These are phyloP conservation scores for Echria macrotheca DNA, from an alignment of 495 filamentous ascomycete genomes.

Conservation along the genomic window DNA sequence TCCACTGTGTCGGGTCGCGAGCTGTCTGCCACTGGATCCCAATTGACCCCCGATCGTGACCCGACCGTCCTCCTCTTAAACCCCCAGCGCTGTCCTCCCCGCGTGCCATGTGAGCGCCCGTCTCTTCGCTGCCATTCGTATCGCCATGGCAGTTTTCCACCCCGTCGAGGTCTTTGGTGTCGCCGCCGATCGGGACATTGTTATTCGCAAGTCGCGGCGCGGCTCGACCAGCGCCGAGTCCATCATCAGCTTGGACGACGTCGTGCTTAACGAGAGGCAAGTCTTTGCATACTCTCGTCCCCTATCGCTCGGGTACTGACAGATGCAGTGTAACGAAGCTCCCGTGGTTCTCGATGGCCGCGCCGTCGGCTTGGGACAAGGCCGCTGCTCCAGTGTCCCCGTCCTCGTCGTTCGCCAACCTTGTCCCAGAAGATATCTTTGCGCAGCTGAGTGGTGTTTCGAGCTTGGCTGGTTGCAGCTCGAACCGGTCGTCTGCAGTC, in stretches of 20 bases:
- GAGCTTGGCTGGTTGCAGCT: background rate
- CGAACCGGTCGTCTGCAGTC: background rate
- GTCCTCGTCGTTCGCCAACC: background rate
- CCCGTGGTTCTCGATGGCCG: no score
- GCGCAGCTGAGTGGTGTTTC: background rate
- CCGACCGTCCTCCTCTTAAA: background rate
- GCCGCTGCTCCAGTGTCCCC: background rate
- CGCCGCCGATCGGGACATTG: slow-evolving; percentile 7
- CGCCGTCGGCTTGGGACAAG: no score
- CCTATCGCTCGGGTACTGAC: background rate
- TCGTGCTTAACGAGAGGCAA: slow-evolving; percentile 7
- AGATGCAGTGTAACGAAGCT: slow-evolving; percentile 3
- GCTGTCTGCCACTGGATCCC: background rate
- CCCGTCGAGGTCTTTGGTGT: slow-evolving; percentile 14
- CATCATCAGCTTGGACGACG: slow-evolving; percentile 5
- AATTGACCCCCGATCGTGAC: background rate
- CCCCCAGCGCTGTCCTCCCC: background rate
- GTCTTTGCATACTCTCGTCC: background rate
- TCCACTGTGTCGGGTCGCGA: background rate
- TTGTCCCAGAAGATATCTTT: background rate
- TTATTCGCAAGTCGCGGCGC: background rate
- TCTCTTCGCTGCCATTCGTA: background rate
- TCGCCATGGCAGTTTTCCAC: slow-evolving; percentile 15
- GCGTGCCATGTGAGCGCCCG: slow-evolving; percentile 2
- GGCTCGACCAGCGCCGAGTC: background rate